These are phyloP conservation scores for Phytopythium litorale DNA, from an alignment of 352 stramenopile genomes.

Conservation along the genomic window DNA sequence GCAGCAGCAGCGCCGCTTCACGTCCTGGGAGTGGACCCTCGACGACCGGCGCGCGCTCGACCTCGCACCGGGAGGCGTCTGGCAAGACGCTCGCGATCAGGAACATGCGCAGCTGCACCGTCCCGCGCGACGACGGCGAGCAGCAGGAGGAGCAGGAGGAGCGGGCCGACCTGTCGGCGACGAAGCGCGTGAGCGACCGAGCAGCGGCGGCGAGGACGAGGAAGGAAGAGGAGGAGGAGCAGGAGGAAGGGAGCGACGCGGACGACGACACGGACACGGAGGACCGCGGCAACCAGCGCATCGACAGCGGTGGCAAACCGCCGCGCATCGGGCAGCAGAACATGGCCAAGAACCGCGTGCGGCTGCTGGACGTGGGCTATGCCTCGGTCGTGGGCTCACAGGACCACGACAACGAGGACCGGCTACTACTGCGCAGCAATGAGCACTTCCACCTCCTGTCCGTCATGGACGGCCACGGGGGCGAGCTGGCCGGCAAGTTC, in stretches of 20 bases:
- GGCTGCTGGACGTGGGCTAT: constrained; percentile 32
- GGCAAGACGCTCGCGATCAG: constrained; percentile 1
- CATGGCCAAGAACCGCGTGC: constrained; percentile 26
- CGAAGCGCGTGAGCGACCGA: not conserved
- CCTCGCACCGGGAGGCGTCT: not conserved
- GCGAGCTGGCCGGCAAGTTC: constrained; percentile 50
- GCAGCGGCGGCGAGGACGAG: not conserved
- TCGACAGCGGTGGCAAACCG: not conserved
- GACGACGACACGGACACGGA: constrained; percentile 15
- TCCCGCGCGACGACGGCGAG: not conserved
- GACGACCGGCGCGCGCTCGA: not conserved
- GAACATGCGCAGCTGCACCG: not conserved
- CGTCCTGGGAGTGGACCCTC: not conserved
- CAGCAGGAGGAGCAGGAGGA: not conserved
- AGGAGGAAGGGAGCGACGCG: not conserved
- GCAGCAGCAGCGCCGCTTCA: not conserved
- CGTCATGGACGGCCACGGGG: constrained; percentile 75
- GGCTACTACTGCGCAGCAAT: constrained; percentile 43
- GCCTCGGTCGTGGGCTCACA: constrained; percentile 43
- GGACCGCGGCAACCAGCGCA: constrained; percentile 1
- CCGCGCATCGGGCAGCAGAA: constrained; percentile 7
- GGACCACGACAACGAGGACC: constrained; percentile 68
- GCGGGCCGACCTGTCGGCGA: not conserved
- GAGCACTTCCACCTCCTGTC: constrained; percentile 59
- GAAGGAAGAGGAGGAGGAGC: not conserved